Evolutionary conservation across 805 yeast species (phyloP), one percentile per base, ranked within the genome.

Genomic region (Novakomyces olei): DNA sequence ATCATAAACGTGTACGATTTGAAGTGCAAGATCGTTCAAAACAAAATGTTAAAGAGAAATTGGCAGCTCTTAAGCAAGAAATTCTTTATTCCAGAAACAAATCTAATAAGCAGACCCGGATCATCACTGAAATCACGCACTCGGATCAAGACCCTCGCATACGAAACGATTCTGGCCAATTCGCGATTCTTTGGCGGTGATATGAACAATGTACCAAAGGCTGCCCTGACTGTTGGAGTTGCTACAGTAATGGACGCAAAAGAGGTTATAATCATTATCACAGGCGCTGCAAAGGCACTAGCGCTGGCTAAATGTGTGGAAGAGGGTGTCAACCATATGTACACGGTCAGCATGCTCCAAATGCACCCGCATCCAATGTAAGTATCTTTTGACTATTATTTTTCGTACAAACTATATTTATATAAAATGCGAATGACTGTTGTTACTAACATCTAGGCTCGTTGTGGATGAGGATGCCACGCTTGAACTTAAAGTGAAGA

Each of bases 131-230:
- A 48, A 36, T 55, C 65, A 5, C 46, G 36, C 19, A 67, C 73
- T 2, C 50, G 73, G 37, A 47, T 49, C 36, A 65, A 67, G 25
- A 41, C 44, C 3, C 53, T 67, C 34, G 72, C 58, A 8, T 52
- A 56, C 27, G 53, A 62, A 25, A 67, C 72, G 5, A 58, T 67
- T 25, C 45, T 51, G 22, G 72, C 72, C 27, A 67, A 67, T 45
- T 56, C 63, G n/a, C 53, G 72, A 29, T 67, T 67, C 41, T 67
- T 67, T 42, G 53, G 49, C 30, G 65, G 12, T 22, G 25, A 22
- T 3, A 22, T 22, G 12, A 10, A 10, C 9, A 22, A 22, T 10
- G 25, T 22, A 12, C 25, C 25, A 3, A 22, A 22, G 12, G 12
- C 12, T 10, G 25, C 25, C n/a, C 25, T 22, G 12, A 22, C 25